Evolutionary conservation across 495 filamentous ascomycete genomes (phyloP), one percentile per base, ranked within the genome.

Genomic region (Annulohypoxylon bovei): DNA sequence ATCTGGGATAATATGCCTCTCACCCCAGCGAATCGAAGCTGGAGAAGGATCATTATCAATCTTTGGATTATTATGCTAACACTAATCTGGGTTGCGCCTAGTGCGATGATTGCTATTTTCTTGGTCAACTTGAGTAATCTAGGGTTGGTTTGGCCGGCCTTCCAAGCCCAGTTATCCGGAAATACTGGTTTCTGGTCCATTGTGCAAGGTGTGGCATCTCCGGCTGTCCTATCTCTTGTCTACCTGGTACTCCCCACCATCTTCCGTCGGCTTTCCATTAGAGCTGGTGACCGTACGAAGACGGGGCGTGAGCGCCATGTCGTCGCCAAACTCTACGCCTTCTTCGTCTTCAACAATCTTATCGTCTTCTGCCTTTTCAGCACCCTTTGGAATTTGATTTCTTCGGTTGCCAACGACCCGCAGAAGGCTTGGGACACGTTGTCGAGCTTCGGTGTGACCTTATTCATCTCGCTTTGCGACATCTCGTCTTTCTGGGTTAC

Each of bases 261-360:
- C 73, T 97, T 98, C 86, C 91, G 95, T 65, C 91, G 83, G 39
- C 83, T 97, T 27, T 88, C 92, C 1, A 90, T 93, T 44, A 84
- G 84, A 64, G 90, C 89, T 20, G 96, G 95, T 65, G 95, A 98
- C 77, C 84, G 88, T 64, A 96, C 92, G 39, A 98, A 98, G 77
- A 96, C 94, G 3, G 92, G 92, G 18, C 88, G 95, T 33, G 95
- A 99, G 71, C 87, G 93, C n/a, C 94, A 98, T 77, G 95, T 99
- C 68, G 87, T 94, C 27, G 88, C 88, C 55, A 95, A 97, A 75
- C 85, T 99, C 1, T 99, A 97, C 78, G 85, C 93, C 12, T 99
- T 99, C 81, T 98, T 98, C 81, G 88, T 98, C 49, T 92, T 99
- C 86, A 99, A 99, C 84, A 98, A 98, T 76, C 81, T 98, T 49